Evolutionary conservation across 768 basidiomycete species (phyloP).

Genomic region (Tricholoma terreum): DNA sequence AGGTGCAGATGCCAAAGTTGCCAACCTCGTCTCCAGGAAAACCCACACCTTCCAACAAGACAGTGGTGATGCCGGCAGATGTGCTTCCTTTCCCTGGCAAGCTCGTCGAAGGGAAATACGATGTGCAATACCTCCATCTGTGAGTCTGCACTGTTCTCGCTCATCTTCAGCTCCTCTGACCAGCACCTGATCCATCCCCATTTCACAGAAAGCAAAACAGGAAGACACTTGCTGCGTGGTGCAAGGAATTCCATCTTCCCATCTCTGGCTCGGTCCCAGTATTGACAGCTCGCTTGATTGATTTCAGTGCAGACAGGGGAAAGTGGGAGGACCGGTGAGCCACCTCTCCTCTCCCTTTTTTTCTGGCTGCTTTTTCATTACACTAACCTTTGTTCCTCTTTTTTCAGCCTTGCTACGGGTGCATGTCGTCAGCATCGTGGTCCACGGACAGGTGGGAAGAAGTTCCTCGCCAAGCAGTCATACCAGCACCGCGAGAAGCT

Average conservation of each 20-base stretch:
- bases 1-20: background rate
- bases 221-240: background rate
- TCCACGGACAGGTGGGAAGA: background rate
- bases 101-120: background rate
- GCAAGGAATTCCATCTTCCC: constrained; percentile 5
- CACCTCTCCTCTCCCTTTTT: background rate
- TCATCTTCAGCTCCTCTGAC: background rate
- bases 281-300: constrained; percentile 4
- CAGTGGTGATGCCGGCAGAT: background rate
- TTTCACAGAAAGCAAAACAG: background rate
- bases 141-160: background rate
- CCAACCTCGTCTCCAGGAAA: background rate
- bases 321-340: constrained; percentile 7
- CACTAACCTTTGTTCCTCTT: background rate
- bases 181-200: background rate
- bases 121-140: constrained; percentile 1
- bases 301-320: constrained; percentile 6
- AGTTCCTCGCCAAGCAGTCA: constrained; percentile 1
- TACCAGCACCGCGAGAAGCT: background rate
- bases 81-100: constrained; percentile 3
- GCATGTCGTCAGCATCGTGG: constrained; percentile 3
- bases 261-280: background rate
- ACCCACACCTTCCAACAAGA: background rate
- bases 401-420: background rate
- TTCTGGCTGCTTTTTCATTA: background rate